These are phyloP conservation scores for Lodderomyces pseudojiufengensis DNA, from an alignment of 1,139 yeast genomes.

Conservation along the genomic window DNA sequence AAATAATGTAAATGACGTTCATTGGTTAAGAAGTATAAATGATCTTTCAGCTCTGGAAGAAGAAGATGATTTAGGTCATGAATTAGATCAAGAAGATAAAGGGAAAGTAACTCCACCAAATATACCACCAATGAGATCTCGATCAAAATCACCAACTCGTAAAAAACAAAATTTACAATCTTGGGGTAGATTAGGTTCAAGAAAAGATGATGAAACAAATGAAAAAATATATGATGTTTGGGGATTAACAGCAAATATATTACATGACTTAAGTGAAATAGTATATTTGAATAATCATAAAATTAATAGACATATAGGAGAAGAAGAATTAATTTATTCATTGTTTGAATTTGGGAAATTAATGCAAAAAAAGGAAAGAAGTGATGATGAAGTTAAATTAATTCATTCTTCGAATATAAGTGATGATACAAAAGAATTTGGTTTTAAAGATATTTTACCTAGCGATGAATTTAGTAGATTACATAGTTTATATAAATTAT, in stretches of 20 bases:
- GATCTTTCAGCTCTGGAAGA: slow-evolving; percentile 48
- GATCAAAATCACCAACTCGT: slow-evolving; percentile 3
- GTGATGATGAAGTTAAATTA: slow-evolving; percentile 34
- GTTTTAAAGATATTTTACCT: slow-evolving; percentile 51
- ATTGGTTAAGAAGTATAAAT: slow-evolving; percentile 58
- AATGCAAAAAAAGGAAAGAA: slow-evolving; percentile 34
- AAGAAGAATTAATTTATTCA: slow-evolving; percentile 62
- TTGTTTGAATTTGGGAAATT: slow-evolving; percentile 49
- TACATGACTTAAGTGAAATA: slow-evolving; percentile 71
- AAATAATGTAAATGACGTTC: slow-evolving; percentile 49
- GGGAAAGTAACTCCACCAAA: slow-evolving; percentile 14
- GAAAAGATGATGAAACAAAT: slow-evolving; percentile 35
- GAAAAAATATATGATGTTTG: slow-evolving; percentile 66
- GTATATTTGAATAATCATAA: slow-evolving; percentile 26
- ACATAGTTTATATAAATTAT: slow-evolving; percentile 37
- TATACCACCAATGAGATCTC: slow-evolving; percentile 8
- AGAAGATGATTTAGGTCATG: slow-evolving; percentile 16
- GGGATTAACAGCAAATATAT: slow-evolving; percentile 88
- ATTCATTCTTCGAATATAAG: slow-evolving; percentile 26
- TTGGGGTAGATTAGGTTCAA: slow-evolving; percentile 45
- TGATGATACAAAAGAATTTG: slow-evolving; percentile 28
- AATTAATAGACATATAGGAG: slow-evolving; percentile 42
- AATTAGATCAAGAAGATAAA: slow-evolving; percentile 14
- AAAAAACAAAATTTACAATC: slow-evolving; percentile 11
- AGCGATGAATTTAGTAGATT: slow-evolving; percentile 41